These are phyloP conservation scores for Dendrostoma leiphaemia DNA, from an alignment of 2,329 filamentous ascomycete genomes.

Conservation along the genomic window DNA sequence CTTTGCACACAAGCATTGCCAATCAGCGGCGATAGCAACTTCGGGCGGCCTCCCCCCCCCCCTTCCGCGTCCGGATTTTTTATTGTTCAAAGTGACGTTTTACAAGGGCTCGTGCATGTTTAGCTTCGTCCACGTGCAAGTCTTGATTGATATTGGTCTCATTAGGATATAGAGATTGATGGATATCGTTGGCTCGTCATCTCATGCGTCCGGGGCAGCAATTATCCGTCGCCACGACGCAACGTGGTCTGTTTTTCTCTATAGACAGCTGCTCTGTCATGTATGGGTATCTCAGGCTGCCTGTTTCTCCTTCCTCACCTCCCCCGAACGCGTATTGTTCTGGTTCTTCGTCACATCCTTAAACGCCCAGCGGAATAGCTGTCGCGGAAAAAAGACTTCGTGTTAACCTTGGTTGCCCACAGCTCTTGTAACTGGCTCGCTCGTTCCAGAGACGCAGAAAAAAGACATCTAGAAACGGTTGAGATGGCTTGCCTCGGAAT, in stretches of 20 bases:
- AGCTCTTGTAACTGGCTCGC: background rate
- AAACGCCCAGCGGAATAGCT: conserved; percentile 4
- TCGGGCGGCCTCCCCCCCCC: too few relatives aligned
- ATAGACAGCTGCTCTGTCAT: background rate
- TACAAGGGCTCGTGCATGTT: too few relatives aligned
- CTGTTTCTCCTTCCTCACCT: background rate
- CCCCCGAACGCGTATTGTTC: background rate
- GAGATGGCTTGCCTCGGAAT: conserved; percentile 50
- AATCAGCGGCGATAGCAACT: too few relatives aligned
- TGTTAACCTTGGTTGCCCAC: conserved; percentile 1
- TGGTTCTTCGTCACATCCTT: background rate
- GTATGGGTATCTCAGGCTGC: background rate
- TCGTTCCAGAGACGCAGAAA: background rate
- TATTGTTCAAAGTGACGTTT: too few relatives aligned
- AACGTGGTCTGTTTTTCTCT: background rate
- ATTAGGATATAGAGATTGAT: background rate
- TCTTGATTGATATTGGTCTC: background rate
- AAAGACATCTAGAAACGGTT: conserved; percentile 39
- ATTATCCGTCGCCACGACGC: background rate
- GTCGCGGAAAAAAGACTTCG: background rate
- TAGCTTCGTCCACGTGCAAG: background rate
- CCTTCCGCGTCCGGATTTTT: too few relatives aligned
- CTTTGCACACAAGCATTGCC: too few relatives aligned
- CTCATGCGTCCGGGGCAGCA: background rate
- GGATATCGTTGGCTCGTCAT: conserved; percentile 1